Evolutionary conservation across 257 asterid species (phyloP), one percentile per base, ranked within the genome.

Genomic region (Capsicum chinense): DNA sequence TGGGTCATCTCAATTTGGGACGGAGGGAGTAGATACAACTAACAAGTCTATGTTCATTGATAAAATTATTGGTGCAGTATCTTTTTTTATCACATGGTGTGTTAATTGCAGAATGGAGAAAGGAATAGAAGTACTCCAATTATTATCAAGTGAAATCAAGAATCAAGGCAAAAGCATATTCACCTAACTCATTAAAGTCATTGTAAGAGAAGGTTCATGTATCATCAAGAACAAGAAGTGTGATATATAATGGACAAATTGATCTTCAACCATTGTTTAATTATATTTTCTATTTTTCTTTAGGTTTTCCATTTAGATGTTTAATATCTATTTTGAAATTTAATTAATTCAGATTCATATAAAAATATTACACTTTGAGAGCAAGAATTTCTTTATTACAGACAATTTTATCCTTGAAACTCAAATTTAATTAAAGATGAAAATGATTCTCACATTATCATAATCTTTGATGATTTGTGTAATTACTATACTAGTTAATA

Each of bases 51-150:
- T 58, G 71, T 84, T 84, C 85, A 84, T 56, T 74, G 83, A 79
- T 82, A 81, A 57, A 62, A 79, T 76, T 80, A 73, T 84, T 80
- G 85, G 52, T 39, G 79, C 50, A 54, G 63, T 52, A 52, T 54
- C 59, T 26, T 59, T 83, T 63, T 64, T 66, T 35, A 35, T 86
- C 92, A 88, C 93, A 73, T 87, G 91, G 87, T 48, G 37, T 85
- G 88, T 84, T 88, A 87, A 66, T 84, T 59, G 83, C 66, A 4
- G 39, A 47, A 12, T 15, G n/a, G 66, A 35, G 71, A 73, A 15
- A 79, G 48, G 63, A 48, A 76, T 74, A 76, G 76, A 42, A 63
- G 81, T 52, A 52, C 26, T 76, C 52, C 81, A 81, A 62, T 86
- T 44, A 81, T 86, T 86, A 26, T 62, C 66, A 21, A 83, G 47